These are phyloP conservation scores for Chlamydomonas asymmetrica DNA, from an alignment of 139 green algal species.

Conservation along the genomic window DNA sequence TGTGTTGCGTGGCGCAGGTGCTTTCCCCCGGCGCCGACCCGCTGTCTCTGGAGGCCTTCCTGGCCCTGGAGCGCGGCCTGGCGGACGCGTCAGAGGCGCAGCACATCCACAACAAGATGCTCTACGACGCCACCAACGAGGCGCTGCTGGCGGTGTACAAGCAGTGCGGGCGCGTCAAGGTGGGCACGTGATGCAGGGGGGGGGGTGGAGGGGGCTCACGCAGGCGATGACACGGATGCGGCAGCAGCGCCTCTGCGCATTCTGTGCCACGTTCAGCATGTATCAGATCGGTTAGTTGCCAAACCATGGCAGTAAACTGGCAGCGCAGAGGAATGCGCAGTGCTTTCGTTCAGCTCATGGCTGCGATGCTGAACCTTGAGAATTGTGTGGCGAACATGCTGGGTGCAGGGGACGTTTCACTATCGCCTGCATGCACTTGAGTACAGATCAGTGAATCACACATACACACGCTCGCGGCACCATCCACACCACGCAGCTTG, in stretches of 20 bases:
- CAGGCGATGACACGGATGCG: too few species aligned
- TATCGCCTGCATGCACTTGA: too few species aligned
- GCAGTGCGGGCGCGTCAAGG: conserved; percentile 26
- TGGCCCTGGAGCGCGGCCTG: conserved; percentile 36
- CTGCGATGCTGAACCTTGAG: too few species aligned
- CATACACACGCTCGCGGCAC: too few species aligned
- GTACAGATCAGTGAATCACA: too few species aligned
- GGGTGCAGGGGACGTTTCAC: too few species aligned
- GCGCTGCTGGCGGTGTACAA: conserved; percentile 40
- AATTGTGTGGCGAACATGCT: too few species aligned
- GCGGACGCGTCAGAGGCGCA: conserved; percentile 32
- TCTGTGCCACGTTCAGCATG: neutral
- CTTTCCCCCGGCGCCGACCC: conserved; percentile 41
- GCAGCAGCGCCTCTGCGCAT: neutral
- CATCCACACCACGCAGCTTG: too few species aligned
- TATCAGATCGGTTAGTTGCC: too few species aligned
- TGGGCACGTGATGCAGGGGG: neutral
- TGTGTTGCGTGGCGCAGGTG: conserved; percentile 16
- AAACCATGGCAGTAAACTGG: neutral
- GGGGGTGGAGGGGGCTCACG: too few species aligned
- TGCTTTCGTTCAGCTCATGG: too few species aligned
- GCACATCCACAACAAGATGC: conserved; percentile 56
- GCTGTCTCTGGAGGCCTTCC: conserved; percentile 42
- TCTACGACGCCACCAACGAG: conserved; percentile 57
- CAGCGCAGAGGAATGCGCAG: too few species aligned